Conservation (phyloP, 352 stramenopile species). For the Phytophthora boehmeriae region DNA sequence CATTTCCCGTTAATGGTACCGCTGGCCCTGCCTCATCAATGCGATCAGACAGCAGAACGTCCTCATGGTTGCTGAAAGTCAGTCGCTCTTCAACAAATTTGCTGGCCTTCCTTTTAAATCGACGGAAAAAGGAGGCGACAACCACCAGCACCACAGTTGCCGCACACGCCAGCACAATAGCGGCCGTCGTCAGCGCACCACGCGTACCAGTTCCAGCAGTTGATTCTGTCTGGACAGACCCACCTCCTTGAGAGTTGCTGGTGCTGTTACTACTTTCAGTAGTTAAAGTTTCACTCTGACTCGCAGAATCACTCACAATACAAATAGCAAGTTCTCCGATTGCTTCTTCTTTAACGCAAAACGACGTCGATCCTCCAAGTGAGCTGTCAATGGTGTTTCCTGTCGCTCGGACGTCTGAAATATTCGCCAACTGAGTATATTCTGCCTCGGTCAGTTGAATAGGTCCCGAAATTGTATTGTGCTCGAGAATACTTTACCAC, state of each 20-base stretch:
- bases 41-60: constrained; percentile 21
- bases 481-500: constrained; percentile 37
- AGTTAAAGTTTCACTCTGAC: constrained; percentile 5
- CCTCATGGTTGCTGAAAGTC: constrained; percentile 40
- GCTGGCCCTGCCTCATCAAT: constrained; percentile 15
- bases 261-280: constrained; percentile 4
- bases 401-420: constrained; percentile 38
- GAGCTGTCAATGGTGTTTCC: constrained; percentile 35
- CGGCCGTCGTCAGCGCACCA: constrained; percentile 14
- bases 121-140: constrained; percentile 42
- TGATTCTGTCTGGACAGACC: constrained; percentile 27
- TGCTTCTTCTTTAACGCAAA: constrained; percentile 28
- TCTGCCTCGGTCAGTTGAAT: constrained; percentile 42
- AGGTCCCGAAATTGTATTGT: constrained; percentile 39
- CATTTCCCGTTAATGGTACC: constrained; percentile 7
- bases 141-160: constrained; percentile 37
- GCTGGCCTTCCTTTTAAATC: constrained; percentile 42
- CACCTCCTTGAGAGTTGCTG: constrained; percentile 10
- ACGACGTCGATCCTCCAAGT: constrained; percentile 20
- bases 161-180: constrained; percentile 29
- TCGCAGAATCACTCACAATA: constrained; percentile 29
- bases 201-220: constrained; percentile 5
- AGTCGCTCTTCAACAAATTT: constrained; percentile 42
- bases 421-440: constrained; percentile 30
- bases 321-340: constrained; percentile 38